Evolutionary conservation across 2,329 filamentous ascomycete genomes (phyloP).

Genomic region (Lecanicillium sp.): DNA sequence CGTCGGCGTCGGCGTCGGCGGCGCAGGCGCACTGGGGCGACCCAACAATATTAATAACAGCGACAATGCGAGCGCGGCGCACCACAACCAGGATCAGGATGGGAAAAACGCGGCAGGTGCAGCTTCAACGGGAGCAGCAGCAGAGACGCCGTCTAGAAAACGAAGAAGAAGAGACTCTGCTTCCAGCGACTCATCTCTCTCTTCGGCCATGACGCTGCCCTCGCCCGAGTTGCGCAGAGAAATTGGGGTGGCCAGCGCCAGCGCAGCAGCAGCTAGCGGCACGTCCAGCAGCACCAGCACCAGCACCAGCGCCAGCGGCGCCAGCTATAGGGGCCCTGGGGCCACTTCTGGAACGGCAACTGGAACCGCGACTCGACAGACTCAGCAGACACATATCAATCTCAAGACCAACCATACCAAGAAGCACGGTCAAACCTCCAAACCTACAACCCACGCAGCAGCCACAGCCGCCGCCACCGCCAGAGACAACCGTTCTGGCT

Average conservation of each 20-base stretch:
- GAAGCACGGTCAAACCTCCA: not conserved
- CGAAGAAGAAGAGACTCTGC: constrained; percentile 31
- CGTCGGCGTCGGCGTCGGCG: not conserved
- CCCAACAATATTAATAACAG: too few species aligned
- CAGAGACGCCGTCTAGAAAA: constrained; percentile 31
- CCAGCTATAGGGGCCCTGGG: constrained; percentile 5
- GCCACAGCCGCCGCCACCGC: not conserved
- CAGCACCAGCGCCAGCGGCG: not conserved
- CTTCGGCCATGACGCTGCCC: constrained; percentile 33
- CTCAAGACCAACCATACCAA: not conserved
- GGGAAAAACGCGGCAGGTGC: constrained; percentile 1
- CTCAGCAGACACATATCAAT: not conserved
- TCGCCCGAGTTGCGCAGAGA: constrained; percentile 27
- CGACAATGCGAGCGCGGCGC: not conserved
- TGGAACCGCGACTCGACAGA: constrained; percentile 7
- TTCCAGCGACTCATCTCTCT: constrained; percentile 39
- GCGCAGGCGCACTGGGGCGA: not conserved
- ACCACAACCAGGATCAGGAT: not conserved
- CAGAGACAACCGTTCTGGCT: constrained; percentile 8
- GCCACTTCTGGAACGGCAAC: constrained; percentile 11
- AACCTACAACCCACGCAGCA: not conserved
- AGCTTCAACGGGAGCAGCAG: constrained; percentile 14
- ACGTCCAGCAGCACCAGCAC: not conserved
- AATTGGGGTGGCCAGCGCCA: not conserved
- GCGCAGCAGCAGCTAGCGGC: not conserved